Evolutionary conservation across 768 basidiomycete species (phyloP), one percentile per base, ranked within the genome.

Genomic region (Lentinus tigrinus): DNA sequence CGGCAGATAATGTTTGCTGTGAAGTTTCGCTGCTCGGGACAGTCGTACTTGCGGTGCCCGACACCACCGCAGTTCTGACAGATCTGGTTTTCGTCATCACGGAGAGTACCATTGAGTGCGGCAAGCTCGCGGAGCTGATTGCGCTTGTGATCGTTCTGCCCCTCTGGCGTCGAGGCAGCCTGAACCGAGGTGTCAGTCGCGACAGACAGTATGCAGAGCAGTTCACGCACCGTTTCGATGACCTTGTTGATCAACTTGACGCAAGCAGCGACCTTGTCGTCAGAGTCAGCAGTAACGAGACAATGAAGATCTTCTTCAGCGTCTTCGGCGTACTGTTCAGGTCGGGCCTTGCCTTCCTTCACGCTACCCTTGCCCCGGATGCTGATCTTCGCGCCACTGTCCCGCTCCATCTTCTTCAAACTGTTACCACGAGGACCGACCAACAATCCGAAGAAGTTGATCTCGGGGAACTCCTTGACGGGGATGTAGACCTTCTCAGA

Each of bases 1-100:
- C 94, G 95, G 81, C 97, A 99, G 70, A 98, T 96, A 78, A 99
- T 95, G 79, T 96, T 96, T 77, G 97, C 97, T 65, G 93, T 95
- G 78, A 95, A 98, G 78, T 97, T 97, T 73, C 91, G 88, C 74
- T 97, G 93, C 76, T 98, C 93, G 17, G 95, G 95, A 73, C 97
- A 99, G 74, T 98, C 97, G 78, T 94, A 98, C 85, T 98, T 95
- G 75, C 96, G 89, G 71, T 98, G 95, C 58, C 95, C 95, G 63
- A 94, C 84, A 52, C 88, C 88, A 69, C 91, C 93, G 72, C 92
- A 95, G 70, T 96, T 96, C 77, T 98, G 95, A 77, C 97, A 99
- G 61, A 98, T 87, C 75, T 99, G 97, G 70, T 98, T 98, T 78
- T 99, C 97, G 72, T 99, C 97, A 69, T 99, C 97, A 66, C 97